A percentile compares a stretch with the other conserved stretches of the same genome.
Conservation (phyloP, 1,139 yeast species). For the Arxiozyma bovina region DNA sequence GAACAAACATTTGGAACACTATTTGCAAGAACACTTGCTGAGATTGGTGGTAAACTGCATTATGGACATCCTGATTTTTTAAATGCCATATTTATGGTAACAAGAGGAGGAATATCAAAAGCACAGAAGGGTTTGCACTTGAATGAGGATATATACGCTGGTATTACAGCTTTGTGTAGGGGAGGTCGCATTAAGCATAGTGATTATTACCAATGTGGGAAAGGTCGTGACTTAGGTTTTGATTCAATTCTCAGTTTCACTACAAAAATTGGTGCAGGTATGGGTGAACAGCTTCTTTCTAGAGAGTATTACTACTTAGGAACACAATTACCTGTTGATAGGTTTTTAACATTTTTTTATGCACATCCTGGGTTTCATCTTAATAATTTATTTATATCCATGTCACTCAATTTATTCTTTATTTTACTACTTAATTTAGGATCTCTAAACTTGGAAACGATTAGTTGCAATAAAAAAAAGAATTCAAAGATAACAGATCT, state of each 20-base stretch:
- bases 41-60: conserved; percentile 79
- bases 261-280: conserved; percentile 85
- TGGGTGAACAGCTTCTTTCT: conserved; percentile 86
- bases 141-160: conserved; percentile 88
- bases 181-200: conserved; percentile 86
- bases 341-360: conserved; percentile 76
- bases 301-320: conserved; percentile 80
- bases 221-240: conserved; percentile 84
- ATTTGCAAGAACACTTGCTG: conserved; percentile 78
- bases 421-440: conserved; percentile 61
- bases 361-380: conserved; percentile 91
- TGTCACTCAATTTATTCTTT: conserved; percentile 67
- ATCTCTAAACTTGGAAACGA: conserved; percentile 52
- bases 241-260: conserved; percentile 78
- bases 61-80: conserved; percentile 90
- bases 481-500: conserved; percentile 51
- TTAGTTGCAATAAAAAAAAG: conserved; percentile 47
- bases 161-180: conserved; percentile 70
- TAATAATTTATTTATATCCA: conserved; percentile 67
- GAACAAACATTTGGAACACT: conserved; percentile 90
- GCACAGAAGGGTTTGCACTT: conserved; percentile 81
- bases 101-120: conserved; percentile 84
- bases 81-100: conserved; percentile 77
- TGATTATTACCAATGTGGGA: conserved; percentile 85
- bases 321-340: conserved; percentile 65